Base-by-base conservation (phyloP, 148 eudicot species). In the Chenopodium formosanum region DNA sequence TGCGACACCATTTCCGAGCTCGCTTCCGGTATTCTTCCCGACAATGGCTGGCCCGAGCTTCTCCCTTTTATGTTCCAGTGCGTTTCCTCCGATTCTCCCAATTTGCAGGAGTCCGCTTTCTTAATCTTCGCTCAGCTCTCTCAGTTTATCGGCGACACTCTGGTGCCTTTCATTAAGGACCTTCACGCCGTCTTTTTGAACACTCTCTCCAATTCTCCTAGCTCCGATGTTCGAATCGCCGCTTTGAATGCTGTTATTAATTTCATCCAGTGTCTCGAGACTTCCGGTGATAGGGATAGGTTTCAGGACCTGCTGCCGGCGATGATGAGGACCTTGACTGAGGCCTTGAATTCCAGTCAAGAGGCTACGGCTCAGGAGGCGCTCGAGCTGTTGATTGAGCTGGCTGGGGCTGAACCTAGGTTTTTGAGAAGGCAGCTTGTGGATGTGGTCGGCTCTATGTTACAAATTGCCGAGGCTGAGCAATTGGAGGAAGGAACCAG, bases 281-380 rank as follows among this genome's bases (percentile, higher is more conserved):
- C 81, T 53, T 87, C 97, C 2, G 79, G 77, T n/a, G 98, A 94
- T 22, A 77, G 97, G 17, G 98, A 94, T 66, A 78, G 94, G 81
- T 94, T 94, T 70, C 97, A 94, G 85, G 98, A 94, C 79, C 82
- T 94, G 34, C 66, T 94, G 70, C 98, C 98, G 0, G 88, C 94
- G 0, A 94, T 94, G 98, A 94, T 94, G 93, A 88, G 72, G 80
- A 93, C 98, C 23, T 81, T 94, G 83, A 94, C 94, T 0, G 91
- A 93, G 84, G 91, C 98, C 0, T 70, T 94, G 81, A 94, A 94
- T 67, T 81, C 90, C 4, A 82, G 85, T 2, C 91, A 93, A 78
- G 98, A 94, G 86, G 93, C 93, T 0, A 94, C 97, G 0, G 98
- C 98, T 0, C 98, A 94, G 84, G 97, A 94, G 83, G 98, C 98